Percentiles rank a stretch among this genome's conserved stretches.
Conservation (phyloP, 352 stramenopile genomes). For the Phytophthora pistaciae region DNA sequence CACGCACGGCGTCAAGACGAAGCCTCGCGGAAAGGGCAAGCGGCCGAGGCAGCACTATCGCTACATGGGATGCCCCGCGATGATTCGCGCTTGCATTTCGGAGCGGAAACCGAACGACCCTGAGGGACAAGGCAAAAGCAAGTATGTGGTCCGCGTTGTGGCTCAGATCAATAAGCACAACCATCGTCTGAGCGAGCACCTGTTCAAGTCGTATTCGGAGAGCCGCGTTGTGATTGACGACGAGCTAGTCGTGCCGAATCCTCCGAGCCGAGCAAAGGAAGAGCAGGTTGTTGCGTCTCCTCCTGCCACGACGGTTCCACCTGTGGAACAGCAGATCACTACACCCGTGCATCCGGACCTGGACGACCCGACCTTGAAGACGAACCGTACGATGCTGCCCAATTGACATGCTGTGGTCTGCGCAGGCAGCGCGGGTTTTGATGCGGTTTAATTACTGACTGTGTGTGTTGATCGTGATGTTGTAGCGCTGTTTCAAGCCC, state of each 20-base stretch:
- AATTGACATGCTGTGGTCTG: background rate
- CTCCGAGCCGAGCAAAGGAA: constrained; percentile 59
- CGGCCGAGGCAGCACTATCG: constrained; percentile 82
- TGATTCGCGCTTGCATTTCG: constrained; percentile 87
- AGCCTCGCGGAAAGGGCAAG: constrained; percentile 84
- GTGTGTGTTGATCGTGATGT: constrained; percentile 3
- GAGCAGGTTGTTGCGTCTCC: constrained; percentile 31
- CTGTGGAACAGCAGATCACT: constrained; percentile 49
- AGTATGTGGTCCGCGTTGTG: constrained; percentile 87
- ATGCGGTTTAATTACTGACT: constrained; percentile 3
- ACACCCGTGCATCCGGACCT: constrained; percentile 40
- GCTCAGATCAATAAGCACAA: constrained; percentile 90
- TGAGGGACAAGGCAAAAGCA: constrained; percentile 66
- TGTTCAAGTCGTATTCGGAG: constrained; percentile 90
- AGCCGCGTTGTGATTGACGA: constrained; percentile 89
- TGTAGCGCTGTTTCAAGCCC: constrained; percentile 64
- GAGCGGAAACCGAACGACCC: constrained; percentile 64
- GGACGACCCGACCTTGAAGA: constrained; percentile 69
- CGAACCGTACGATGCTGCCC: constrained; percentile 43
- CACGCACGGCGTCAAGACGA: constrained; percentile 87
- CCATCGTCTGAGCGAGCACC: constrained; percentile 84
- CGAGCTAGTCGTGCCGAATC: constrained; percentile 65
- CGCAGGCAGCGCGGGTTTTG: background rate
- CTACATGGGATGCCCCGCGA: constrained; percentile 86
- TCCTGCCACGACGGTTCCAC: constrained; percentile 19